These are phyloP conservation scores for Somion occarium DNA, from an alignment of 1,284 basidiomycete species.

Conservation along the genomic window DNA sequence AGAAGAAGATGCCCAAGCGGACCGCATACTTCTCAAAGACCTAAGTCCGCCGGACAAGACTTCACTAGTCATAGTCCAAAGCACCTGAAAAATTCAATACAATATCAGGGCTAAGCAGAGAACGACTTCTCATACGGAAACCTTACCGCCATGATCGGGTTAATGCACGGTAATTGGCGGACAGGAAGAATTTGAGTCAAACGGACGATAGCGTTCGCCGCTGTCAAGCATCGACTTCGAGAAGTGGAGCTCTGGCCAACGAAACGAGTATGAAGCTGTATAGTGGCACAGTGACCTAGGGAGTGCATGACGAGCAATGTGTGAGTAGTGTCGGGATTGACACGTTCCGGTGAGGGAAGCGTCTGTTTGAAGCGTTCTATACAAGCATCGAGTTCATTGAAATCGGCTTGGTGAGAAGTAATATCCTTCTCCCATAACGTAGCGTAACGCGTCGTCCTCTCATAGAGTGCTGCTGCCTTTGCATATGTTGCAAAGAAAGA, in stretches of 20 bases:
- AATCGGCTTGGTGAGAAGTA: conserved; percentile 5
- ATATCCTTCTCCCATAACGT: conserved; percentile 9
- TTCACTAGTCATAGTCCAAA: conserved; percentile 11
- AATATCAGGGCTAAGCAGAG: neutral
- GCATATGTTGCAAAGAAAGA: conserved; percentile 10
- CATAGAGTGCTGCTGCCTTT: conserved; percentile 16
- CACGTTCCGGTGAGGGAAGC: conserved; percentile 12
- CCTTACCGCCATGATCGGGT: conserved; percentile 16
- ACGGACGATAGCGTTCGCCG: conserved; percentile 12
- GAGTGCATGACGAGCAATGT: conserved; percentile 9
- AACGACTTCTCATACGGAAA: neutral
- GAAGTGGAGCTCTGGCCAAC: conserved; percentile 11
- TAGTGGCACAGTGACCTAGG: conserved; percentile 11
- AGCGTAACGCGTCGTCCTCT: conserved; percentile 12
- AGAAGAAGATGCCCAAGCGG: conserved; percentile 4
- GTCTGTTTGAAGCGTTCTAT: conserved; percentile 13
- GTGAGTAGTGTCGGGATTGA: conserved; percentile 8
- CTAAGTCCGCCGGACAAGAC: conserved; percentile 11
- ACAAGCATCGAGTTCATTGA: conserved; percentile 7
- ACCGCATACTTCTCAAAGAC: conserved; percentile 9
- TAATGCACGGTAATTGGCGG: conserved; percentile 7
- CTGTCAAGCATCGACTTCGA: conserved; percentile 11
- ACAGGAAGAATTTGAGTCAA: conserved; percentile 8
- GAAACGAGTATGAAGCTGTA: conserved; percentile 14
- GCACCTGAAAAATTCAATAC: conserved; percentile 8